These are phyloP conservation scores for Solanum dulcamara DNA, from an alignment of 257 asterid genomes.

Conservation along the genomic window DNA sequence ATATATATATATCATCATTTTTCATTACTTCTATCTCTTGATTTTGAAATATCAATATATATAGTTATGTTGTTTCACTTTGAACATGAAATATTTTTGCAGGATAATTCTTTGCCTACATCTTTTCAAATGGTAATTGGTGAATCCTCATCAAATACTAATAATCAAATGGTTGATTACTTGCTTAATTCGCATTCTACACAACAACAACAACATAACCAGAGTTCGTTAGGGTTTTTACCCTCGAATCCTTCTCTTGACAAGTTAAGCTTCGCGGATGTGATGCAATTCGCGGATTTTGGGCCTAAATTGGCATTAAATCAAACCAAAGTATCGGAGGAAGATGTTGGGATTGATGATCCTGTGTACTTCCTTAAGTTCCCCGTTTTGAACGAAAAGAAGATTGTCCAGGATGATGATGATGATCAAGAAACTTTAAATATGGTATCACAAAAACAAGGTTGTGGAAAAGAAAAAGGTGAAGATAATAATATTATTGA, in stretches of 20 bases:
- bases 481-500: conserved; percentile 20
- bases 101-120: conserved; percentile 26
- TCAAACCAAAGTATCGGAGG: conserved; percentile 28
- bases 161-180: conserved; percentile 38
- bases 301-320: conserved; percentile 57
- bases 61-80: conserved; percentile 21
- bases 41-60: not conserved
- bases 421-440: conserved; percentile 35
- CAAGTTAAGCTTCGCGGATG: conserved; percentile 78
- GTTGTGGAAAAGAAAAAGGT: conserved; percentile 6
- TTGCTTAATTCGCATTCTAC: conserved; percentile 30
- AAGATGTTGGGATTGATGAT: conserved; percentile 52
- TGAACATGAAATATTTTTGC: conserved; percentile 21
- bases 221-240: conserved; percentile 15
- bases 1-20: not conserved
- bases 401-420: conserved; percentile 38
- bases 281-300: conserved; percentile 84
- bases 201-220: not conserved
- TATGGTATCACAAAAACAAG: conserved; percentile 25
- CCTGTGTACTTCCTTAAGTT: conserved; percentile 76
- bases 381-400: conserved; percentile 60
- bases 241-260: conserved; percentile 39
- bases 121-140: conserved; percentile 24
- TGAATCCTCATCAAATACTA: conserved; percentile 21
- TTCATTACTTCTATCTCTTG: not conserved